A percentile compares a stretch with the other conserved stretches of the same genome.
phyloP scores from a whole-genome alignment of 1,139 yeast species.

The Scheffersomyces titani region DNA sequence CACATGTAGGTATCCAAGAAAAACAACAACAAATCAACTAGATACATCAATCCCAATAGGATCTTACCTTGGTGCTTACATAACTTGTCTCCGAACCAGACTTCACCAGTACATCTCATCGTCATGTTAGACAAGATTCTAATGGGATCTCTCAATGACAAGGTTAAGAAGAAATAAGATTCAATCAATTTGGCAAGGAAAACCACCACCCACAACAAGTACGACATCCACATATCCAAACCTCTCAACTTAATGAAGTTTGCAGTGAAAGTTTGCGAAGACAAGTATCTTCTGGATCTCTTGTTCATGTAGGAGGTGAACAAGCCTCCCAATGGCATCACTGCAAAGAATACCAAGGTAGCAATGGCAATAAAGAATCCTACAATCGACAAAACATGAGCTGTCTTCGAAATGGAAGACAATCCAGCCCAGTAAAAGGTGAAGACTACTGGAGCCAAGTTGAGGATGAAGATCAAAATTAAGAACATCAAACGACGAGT shows the following conservation, averaged over 20 bases:
- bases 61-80: constrained; percentile 87
- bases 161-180: constrained; percentile 90
- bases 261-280: constrained; percentile 96
- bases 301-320: constrained; percentile 92
- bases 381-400: constrained; percentile 80
- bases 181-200: constrained; percentile 86
- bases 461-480: constrained; percentile 62
- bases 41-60: constrained; percentile 87
- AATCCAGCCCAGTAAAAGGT: constrained; percentile 82
- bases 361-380: constrained; percentile 87
- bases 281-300: constrained; percentile 84
- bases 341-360: constrained; percentile 80
- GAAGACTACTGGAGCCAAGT: constrained; percentile 85
- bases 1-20: constrained; percentile 98
- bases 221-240: constrained; percentile 95
- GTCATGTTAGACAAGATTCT: constrained; percentile 55
- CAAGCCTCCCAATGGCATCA: constrained; percentile 97
- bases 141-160: constrained; percentile 92
- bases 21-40: constrained; percentile 90
- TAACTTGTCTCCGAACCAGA: constrained; percentile 73
- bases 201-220: constrained; percentile 84
- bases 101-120: constrained; percentile 75
- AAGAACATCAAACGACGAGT: constrained; percentile 83
- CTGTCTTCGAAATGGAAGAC: constrained; percentile 67
- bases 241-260: constrained; percentile 80